Base-by-base conservation (phyloP, 352 stramenopile genomes). In the Globisporangium megalacanthum region DNA sequence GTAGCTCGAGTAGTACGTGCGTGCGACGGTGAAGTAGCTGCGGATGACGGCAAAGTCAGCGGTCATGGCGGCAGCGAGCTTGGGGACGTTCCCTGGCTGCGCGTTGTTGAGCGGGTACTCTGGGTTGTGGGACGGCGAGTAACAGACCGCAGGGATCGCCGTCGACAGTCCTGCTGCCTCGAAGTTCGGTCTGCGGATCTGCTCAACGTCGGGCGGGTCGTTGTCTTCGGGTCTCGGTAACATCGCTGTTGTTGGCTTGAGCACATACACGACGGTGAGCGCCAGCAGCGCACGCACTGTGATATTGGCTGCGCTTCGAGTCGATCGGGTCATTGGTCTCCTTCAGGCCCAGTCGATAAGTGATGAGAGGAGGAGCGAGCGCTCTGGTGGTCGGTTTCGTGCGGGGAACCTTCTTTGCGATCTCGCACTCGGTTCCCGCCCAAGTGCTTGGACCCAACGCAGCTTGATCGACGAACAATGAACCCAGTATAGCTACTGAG, bases 1-100 rank as follows among this genome's bases (percentile, higher is more conserved):
- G 25, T 29, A 88, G 37, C 37, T 79, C 55, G 81, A 82, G 64
- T 94, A 94, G 64, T 94, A 92, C 44, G 81, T 94, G 41, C 83
- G 79, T 31, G 73, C 77, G 48, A 83, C 56, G 3, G 58, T 65
- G 52, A 84, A 64, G 58, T 81, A 84, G 31, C 80, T 77, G 11
- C 72, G 75, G 64, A 92, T 88, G 61, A 87, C 73, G 22, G 37
- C 62, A 51, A 92, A 94, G 56, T 94, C 81, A 1, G 68, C 67
- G 45, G 74, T 54, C 67, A 94, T 89, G 20, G 79, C 79, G 6
- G 58, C 36, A n/a, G 73, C 63, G 3, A 94, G 71, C 2, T 58
- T 69, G 1, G 25, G 49, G 8, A 71, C 51, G 29, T 60, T 56
- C 19, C 53, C 58, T 6, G 53, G 47, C 11, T 60, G 69, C 4